Evolutionary conservation across 75 land plant species (phyloP).

Genomic region (Picea sitchensis): DNA sequence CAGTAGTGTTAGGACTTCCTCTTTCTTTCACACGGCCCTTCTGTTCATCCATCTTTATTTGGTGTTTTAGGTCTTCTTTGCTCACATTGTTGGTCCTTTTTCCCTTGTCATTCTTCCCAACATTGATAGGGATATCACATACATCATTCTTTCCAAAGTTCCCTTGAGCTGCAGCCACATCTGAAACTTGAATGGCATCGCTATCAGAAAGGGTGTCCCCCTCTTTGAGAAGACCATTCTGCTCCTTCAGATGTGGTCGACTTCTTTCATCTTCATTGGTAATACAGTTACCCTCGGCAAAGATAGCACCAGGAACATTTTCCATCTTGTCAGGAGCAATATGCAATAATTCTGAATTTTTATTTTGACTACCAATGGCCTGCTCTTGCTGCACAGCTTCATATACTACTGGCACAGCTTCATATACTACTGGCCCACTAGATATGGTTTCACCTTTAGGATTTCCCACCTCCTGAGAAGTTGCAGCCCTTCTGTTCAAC

Average conservation of each 20-base stretch:
- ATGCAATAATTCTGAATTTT: not conserved
- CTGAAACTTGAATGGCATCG: not conserved
- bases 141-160: not conserved
- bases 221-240: not conserved
- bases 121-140: not conserved
- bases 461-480: constrained; percentile 3
- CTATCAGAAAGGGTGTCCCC: not conserved
- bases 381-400: not conserved
- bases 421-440: constrained; percentile 1
- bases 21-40: not conserved
- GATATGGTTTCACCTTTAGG: not conserved
- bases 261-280: not conserved
- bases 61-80: constrained; percentile 2
- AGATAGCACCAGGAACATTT: not conserved
- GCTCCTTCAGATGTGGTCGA: not conserved
- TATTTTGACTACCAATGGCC: not conserved
- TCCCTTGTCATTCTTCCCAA: not conserved
- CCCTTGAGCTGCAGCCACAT: not conserved
- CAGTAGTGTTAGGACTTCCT: not conserved
- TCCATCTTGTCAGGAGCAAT: not conserved
- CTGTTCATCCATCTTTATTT: not conserved
- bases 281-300: not conserved
- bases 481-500: constrained; percentile 56
- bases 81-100: constrained; percentile 1
- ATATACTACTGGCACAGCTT: not conserved